Evolutionary conservation across 208 protist genomes (phyloP).

Genomic region (Trypanosoma avium): DNA sequence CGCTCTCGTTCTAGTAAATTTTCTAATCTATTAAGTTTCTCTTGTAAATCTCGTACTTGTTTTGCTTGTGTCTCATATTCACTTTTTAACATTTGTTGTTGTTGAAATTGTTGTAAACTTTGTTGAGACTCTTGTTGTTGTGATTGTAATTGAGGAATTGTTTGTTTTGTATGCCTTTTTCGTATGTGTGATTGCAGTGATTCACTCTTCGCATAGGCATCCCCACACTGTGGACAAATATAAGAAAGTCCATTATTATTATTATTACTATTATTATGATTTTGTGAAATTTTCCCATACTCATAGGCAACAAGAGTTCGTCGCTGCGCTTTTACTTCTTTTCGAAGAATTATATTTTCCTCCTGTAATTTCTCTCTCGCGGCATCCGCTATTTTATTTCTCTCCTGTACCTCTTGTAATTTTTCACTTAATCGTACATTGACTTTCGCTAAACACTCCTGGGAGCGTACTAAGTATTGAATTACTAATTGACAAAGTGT

Average conservation of each 20-base stretch:
- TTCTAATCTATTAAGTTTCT: conserved; percentile 56
- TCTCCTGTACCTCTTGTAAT: conserved; percentile 43
- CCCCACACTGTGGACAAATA: conserved; percentile 71
- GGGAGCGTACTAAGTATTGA: conserved; percentile 90
- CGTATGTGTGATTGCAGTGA: conserved; percentile 89
- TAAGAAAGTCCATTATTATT: neutral
- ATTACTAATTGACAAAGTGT: conserved; percentile 82
- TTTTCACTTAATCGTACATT: conserved; percentile 74
- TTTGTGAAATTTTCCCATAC: conserved; percentile 42
- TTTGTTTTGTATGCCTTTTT: conserved; percentile 66
- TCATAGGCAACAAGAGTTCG: conserved; percentile 84
- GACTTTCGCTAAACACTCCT: conserved; percentile 82
- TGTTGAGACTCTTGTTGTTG: conserved; percentile 8
- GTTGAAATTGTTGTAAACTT: conserved; percentile 9
- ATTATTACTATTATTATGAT: neutral
- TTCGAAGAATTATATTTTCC: conserved; percentile 64
- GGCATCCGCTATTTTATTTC: conserved; percentile 33
- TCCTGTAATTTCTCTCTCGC: conserved; percentile 40
- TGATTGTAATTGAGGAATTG: conserved; percentile 13
- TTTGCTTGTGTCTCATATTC: conserved; percentile 4
- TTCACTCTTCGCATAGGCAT: conserved; percentile 82
- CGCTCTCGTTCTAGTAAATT: conserved; percentile 45
- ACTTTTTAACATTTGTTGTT: neutral
- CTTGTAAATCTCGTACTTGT: conserved; percentile 37
- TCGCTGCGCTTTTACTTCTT: conserved; percentile 84